These are phyloP conservation scores for Linum lewisii DNA, from an alignment of 345 rosid species.

Conservation along the genomic window DNA sequence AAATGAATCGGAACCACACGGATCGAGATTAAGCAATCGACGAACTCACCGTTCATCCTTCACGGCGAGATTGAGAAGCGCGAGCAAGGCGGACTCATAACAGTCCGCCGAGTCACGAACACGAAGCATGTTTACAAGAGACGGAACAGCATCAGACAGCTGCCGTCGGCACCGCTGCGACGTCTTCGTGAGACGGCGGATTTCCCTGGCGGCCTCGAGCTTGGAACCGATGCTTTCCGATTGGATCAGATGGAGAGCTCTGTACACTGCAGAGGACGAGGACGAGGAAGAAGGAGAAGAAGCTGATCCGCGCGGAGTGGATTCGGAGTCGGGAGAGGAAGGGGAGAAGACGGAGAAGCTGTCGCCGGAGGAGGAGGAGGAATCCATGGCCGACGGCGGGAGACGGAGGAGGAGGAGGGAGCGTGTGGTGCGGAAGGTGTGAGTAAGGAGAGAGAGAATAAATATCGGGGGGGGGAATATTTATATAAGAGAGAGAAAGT, in stretches of 20 bases:
- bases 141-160: constrained; percentile 52
- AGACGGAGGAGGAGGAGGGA: constrained; percentile 11
- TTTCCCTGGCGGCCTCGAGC: constrained; percentile 74
- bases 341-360: constrained; percentile 11
- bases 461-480: constrained; percentile 3
- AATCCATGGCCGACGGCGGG: neutral
- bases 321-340: constrained; percentile 31
- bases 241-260: constrained; percentile 43
- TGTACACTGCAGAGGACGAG: constrained; percentile 38
- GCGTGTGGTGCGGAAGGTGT: neutral
- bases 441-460: neutral
- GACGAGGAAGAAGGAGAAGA: neutral
- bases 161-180: constrained; percentile 82
- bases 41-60: constrained; percentile 82
- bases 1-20: neutral
- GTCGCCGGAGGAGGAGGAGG: neutral
- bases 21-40: neutral
- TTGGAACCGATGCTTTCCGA: constrained; percentile 44
- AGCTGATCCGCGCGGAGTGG: constrained; percentile 35
- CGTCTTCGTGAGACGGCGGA: constrained; percentile 85
- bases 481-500: no score
- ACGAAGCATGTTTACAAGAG: constrained; percentile 77
- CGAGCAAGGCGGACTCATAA: constrained; percentile 68
- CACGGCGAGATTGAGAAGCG: constrained; percentile 95
- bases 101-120: constrained; percentile 31